phyloP scores from a whole-genome alignment of 2,329 filamentous ascomycete genomes.

The Botryotinia convoluta region DNA sequence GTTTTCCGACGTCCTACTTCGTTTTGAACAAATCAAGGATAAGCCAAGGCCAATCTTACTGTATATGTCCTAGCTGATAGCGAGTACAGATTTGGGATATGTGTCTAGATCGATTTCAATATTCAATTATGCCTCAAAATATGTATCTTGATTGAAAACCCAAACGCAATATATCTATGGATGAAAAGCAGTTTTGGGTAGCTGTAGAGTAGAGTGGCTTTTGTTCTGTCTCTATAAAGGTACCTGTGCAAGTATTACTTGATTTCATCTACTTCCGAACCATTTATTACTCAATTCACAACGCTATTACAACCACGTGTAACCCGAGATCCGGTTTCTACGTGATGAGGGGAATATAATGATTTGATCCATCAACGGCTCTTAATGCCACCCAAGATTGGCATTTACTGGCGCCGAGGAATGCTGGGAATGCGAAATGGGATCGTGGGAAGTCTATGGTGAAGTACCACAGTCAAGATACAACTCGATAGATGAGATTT shows the following conservation, averaged over 20 bases:
- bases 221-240: background rate
- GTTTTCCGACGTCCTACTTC: accelerated
- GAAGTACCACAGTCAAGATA: background rate
- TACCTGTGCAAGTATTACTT: background rate
- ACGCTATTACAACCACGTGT: background rate
- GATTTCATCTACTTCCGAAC: background rate
- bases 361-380: background rate
- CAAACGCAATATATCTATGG: background rate
- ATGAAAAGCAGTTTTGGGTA: background rate
- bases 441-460: background rate
- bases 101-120: background rate
- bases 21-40: background rate
- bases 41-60: background rate
- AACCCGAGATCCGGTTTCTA: background rate
- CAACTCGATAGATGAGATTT: background rate
- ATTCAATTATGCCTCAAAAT: background rate
- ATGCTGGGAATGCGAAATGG: background rate
- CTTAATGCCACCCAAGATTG: background rate
- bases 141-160: background rate
- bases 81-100: background rate
- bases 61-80: background rate
- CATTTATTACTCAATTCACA: background rate
- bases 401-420: background rate
- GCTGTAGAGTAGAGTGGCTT: background rate
- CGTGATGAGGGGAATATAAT: background rate